phyloP scores from a whole-genome alignment of 495 filamentous ascomycete species.

The Penicillium salamii region DNA sequence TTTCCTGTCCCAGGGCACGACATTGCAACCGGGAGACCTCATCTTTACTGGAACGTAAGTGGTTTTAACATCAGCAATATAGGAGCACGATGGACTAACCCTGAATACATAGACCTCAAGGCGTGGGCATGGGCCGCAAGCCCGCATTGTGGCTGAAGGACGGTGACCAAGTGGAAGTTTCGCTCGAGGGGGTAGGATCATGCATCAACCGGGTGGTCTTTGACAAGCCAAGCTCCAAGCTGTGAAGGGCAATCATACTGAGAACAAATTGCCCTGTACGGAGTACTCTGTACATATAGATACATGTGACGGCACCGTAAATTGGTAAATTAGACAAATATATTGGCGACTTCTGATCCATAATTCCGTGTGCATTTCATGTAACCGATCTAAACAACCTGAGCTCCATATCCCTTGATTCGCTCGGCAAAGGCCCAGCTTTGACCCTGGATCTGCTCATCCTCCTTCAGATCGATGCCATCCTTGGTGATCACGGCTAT shows the following conservation, averaged over 20 bases:
- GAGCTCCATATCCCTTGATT: slow-evolving; percentile 75
- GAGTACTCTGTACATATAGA: not conserved
- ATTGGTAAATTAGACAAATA: too few species aligned
- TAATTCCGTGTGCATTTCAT: slow-evolving; percentile 11
- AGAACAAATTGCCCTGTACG: too few species aligned
- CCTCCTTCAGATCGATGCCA: slow-evolving; percentile 73
- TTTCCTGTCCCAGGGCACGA: slow-evolving; percentile 75
- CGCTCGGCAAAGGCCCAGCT: slow-evolving; percentile 96
- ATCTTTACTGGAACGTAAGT: slow-evolving; percentile 86
- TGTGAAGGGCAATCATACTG: too few species aligned
- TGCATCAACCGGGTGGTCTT: slow-evolving; percentile 73
- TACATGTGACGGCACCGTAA: too few species aligned
- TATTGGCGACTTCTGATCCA: not conserved
- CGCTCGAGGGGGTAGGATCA: slow-evolving; percentile 66
- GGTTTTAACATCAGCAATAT: not conserved
- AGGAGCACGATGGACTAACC: too few species aligned
- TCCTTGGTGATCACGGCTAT: slow-evolving; percentile 86
- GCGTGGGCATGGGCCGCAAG: slow-evolving; percentile 74
- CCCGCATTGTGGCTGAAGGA: slow-evolving; percentile 76
- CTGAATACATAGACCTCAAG: slow-evolving; percentile 56
- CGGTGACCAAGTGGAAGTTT: slow-evolving; percentile 75
- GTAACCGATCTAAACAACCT: slow-evolving; percentile 47
- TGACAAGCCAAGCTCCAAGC: slow-evolving; percentile 52
- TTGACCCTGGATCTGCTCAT: slow-evolving; percentile 74
- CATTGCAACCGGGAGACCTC: slow-evolving; percentile 73